phyloP scores from a whole-genome alignment of 441 rosid species.

The Aleurites moluccanus region DNA sequence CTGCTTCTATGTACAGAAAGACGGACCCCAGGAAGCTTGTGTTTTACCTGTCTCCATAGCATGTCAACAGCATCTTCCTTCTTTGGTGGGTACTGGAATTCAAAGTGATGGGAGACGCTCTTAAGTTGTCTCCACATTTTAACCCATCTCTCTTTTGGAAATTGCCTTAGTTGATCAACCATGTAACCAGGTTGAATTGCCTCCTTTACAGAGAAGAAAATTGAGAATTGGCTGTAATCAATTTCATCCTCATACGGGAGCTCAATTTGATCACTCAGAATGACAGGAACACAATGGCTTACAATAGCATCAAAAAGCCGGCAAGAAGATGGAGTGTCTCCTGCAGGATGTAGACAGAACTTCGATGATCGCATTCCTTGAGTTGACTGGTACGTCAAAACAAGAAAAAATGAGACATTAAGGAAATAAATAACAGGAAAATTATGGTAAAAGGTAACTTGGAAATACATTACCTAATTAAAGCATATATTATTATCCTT shows the following conservation, averaged over 20 bases:
- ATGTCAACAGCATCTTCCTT: conserved; percentile 77
- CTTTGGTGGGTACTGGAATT: conserved; percentile 79
- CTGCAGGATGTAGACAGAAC: conserved; percentile 91
- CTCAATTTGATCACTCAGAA: conserved; percentile 84
- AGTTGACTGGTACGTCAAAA: conserved; percentile 53
- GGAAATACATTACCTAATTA: background rate
- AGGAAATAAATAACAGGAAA: background rate
- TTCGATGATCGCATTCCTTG: conserved; percentile 88
- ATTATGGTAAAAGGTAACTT: background rate
- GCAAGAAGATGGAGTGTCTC: conserved; percentile 97
- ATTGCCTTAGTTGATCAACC: conserved; percentile 61
- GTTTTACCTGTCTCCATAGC: conserved; percentile 92
- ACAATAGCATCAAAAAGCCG: conserved; percentile 91
- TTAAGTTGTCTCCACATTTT: conserved; percentile 75
- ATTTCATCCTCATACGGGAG: conserved; percentile 90
- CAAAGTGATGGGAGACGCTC: conserved; percentile 68
- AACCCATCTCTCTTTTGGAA: conserved; percentile 74
- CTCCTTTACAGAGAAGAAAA: conserved; percentile 79
- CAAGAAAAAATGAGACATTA: conserved; percentile 12
- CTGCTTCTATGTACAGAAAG: conserved; percentile 71
- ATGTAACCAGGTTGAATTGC: conserved; percentile 70
- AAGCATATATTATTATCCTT: background rate
- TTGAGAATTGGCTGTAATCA: conserved; percentile 74
- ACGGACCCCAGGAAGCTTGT: conserved; percentile 63
- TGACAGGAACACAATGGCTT: conserved; percentile 90